A percentile compares a stretch with the other conserved stretches of the same genome.
Conservation (phyloP, 2,329 filamentous ascomycete species). For the Thelonectria discophora region DNA sequence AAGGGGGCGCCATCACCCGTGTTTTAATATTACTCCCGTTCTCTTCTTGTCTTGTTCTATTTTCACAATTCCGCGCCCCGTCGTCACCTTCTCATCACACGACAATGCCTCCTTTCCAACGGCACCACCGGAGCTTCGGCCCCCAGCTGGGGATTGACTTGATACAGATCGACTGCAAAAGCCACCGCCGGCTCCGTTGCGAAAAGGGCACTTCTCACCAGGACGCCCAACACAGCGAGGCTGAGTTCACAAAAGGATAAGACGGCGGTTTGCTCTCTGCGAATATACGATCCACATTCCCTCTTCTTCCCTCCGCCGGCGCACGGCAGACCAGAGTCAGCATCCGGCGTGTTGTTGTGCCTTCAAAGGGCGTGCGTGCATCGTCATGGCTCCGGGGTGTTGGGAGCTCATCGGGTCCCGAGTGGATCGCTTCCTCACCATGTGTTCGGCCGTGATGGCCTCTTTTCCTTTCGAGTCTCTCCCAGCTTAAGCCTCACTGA, state of each 20-base stretch:
- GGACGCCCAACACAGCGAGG: not conserved
- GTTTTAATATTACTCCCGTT: not conserved
- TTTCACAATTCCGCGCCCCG: not conserved
- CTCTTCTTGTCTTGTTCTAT: constrained; percentile 5
- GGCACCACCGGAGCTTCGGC: constrained; percentile 7
- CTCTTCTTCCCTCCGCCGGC: too few relatives aligned
- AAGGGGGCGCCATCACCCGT: not conserved
- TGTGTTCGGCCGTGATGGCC: constrained; percentile 1
- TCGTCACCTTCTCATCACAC: constrained; percentile 3
- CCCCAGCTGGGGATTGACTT: not conserved
- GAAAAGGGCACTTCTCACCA: not conserved
- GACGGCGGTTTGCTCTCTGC: too few relatives aligned
- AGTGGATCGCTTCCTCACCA: constrained; percentile 21
- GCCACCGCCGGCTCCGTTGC: constrained; percentile 18
- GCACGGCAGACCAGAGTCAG: too few relatives aligned
- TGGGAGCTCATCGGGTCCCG: constrained; percentile 35
- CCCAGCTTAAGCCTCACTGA: constrained; percentile 4
- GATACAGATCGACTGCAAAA: not conserved
- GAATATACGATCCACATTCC: too few relatives aligned
- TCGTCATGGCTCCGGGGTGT: constrained; percentile 28
- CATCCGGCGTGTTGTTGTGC: constrained; percentile 5
- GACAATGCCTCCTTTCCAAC: constrained; percentile 9
- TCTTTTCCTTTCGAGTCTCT: not conserved
- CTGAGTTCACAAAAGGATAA: not conserved
- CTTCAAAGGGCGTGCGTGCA: constrained; percentile 9